Percentiles rank a stretch among this genome's conserved stretches.
Evolutionary conservation across 805 yeast species (phyloP).

Genomic region (Nakazawaea ambrosiae): DNA sequence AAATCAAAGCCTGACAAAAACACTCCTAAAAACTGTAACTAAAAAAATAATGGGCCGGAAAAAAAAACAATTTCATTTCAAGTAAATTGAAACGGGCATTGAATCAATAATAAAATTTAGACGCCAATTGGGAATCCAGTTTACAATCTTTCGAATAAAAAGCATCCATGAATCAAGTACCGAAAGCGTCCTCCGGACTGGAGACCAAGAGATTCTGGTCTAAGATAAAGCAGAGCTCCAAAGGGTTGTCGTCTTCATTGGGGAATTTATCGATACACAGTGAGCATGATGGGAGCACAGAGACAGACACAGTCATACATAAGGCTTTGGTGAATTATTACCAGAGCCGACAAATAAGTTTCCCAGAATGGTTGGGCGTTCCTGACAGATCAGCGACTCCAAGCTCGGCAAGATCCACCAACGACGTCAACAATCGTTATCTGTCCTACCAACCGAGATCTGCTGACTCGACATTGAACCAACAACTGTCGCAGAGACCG

Average conservation of each 20-base stretch:
- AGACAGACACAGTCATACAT: conserved; percentile 26
- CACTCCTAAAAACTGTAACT: no score
- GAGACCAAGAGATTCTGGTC: conserved; percentile 13
- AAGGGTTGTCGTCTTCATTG: conserved; percentile 16
- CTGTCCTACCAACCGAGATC: no score
- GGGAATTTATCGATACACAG: conserved; percentile 24
- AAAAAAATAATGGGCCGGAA: no score
- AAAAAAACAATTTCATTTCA: no score
- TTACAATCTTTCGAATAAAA: no score
- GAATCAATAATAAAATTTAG: no score
- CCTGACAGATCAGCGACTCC: neutral
- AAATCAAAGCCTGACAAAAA: no score
- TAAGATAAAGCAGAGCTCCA: conserved; percentile 13
- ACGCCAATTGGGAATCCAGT: no score
- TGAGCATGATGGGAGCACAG: conserved; percentile 27
- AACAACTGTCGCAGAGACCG: neutral
- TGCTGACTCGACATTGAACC: no score
- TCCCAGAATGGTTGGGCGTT: conserved; percentile 25
- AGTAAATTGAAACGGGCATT: no score
- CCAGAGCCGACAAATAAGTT: conserved; percentile 13
- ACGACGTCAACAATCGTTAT: neutral
- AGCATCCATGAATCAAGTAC: conserved; percentile 8
- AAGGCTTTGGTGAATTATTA: conserved; percentile 22
- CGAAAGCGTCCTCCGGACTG: conserved; percentile 4
- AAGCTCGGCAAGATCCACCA: neutral